Conservation (phyloP, 768 basidiomycete species). For the Fomitopsis serialis region DNA sequence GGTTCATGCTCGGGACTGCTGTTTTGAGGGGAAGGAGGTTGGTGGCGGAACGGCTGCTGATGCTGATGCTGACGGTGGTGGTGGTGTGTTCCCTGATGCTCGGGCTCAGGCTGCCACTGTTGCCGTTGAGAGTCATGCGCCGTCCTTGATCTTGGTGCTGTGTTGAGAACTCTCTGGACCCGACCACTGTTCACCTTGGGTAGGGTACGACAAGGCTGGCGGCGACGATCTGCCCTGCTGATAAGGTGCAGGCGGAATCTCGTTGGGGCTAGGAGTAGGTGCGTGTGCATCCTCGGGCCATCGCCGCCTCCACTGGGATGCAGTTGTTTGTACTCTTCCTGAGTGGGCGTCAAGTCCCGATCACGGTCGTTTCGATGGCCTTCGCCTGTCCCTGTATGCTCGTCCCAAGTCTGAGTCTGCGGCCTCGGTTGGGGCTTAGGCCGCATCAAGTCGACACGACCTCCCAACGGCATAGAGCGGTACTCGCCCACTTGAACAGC, state of each 20-base stretch:
- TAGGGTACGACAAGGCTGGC: constrained; percentile 14
- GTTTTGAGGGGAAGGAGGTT: not conserved
- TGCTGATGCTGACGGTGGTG: constrained; percentile 4
- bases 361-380: constrained; percentile 1
- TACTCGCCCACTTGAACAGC: constrained; percentile 63
- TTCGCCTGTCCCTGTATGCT: not conserved
- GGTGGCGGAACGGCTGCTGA: not conserved
- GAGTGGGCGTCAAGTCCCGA: constrained; percentile 12
- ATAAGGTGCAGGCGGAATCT: constrained; percentile 59
- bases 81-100: not conserved
- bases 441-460: constrained; percentile 84
- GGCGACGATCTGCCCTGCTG: constrained; percentile 27
- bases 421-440: constrained; percentile 27
- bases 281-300: constrained; percentile 37
- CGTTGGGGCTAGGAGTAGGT: constrained; percentile 57
- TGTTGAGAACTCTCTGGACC: not conserved
- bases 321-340: constrained; percentile 5
- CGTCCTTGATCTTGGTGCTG: not conserved
- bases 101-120: not conserved
- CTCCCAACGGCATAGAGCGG: constrained; percentile 76
- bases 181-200: constrained; percentile 1
- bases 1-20: not conserved
- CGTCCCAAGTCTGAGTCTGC: not conserved
- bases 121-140: not conserved
- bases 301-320: constrained; percentile 3